These are phyloP conservation scores for Globisporangium perplexum DNA, from an alignment of 352 stramenopile genomes.

Conservation along the genomic window DNA sequence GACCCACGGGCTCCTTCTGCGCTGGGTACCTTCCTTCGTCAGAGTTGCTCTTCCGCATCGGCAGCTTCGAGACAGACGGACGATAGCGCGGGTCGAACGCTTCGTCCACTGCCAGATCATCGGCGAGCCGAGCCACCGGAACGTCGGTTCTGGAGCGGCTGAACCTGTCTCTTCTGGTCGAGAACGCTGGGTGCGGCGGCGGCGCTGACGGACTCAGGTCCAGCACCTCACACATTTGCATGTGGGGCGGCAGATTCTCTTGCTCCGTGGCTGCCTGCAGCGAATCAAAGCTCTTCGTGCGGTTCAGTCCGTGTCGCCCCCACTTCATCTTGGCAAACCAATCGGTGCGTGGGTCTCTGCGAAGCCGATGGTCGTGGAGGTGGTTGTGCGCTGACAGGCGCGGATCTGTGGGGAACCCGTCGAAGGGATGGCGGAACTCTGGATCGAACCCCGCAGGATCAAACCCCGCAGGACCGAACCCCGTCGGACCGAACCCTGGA, in stretches of 20 bases:
- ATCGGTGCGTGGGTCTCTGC: not conserved
- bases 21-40: conserved; percentile 12
- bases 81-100: not conserved
- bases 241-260: conserved; percentile 33
- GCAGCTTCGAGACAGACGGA: not conserved
- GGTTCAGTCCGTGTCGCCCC: conserved; percentile 14
- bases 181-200: conserved; percentile 14
- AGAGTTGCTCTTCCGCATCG: conserved; percentile 11
- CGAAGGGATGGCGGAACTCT: too few species aligned
- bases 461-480: not conserved
- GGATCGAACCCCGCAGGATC: not conserved
- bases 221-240: conserved; percentile 36
- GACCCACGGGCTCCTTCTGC: not conserved
- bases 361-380: too few species aligned
- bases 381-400: not conserved
- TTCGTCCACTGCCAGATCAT: not conserved
- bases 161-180: conserved; percentile 12
- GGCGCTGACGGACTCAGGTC: conserved; percentile 46
- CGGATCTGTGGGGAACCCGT: not conserved
- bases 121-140: conserved; percentile 4
- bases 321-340: not conserved
- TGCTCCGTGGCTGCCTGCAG: conserved; percentile 18
- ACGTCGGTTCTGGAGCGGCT: conserved; percentile 5
- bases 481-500: not conserved
- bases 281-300: conserved; percentile 51